phyloP scores from a whole-genome alignment of 345 rosid species.

The Camelina sativa region DNA sequence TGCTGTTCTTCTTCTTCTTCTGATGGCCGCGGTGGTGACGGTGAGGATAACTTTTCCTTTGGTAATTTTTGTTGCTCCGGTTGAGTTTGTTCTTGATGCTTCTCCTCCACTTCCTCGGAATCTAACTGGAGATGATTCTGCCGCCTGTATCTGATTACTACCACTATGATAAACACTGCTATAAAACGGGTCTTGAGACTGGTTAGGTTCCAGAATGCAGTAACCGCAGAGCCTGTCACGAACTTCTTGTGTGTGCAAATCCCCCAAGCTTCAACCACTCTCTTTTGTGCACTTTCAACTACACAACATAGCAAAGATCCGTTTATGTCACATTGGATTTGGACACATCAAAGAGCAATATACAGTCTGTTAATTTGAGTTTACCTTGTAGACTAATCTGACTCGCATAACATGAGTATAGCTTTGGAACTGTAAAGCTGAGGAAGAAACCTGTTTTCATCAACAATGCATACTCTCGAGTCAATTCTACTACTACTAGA shows the following conservation, averaged over 20 bases:
- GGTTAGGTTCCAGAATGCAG: conserved; percentile 95
- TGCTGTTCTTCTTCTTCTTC: conserved; percentile 43
- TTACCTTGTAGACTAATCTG: conserved; percentile 69
- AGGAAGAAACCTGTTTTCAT: conserved; percentile 68
- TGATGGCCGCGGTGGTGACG: neutral
- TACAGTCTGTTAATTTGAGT: neutral
- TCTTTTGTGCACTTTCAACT: conserved; percentile 58
- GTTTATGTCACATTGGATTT: neutral
- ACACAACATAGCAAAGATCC: conserved; percentile 5
- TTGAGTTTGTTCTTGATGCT: conserved; percentile 36
- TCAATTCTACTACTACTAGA: conserved; percentile 4
- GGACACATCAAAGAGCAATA: neutral
- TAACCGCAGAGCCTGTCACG: conserved; percentile 70
- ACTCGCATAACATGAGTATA: conserved; percentile 62
- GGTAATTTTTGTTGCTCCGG: conserved; percentile 11
- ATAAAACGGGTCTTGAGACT: conserved; percentile 78
- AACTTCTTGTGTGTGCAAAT: conserved; percentile 88
- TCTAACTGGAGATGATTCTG: conserved; percentile 50
- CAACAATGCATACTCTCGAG: conserved; percentile 27
- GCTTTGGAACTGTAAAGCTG: conserved; percentile 77
- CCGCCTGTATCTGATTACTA: conserved; percentile 64
- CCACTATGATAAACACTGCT: conserved; percentile 81
- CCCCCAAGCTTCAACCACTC: conserved; percentile 68
- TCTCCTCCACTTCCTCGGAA: conserved; percentile 42
- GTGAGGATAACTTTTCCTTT: neutral